A percentile compares a stretch with the other conserved stretches of the same genome.
Conservation (phyloP, 1,284 basidiomycete species). For the Pyrrhoderma lamaoense region DNA sequence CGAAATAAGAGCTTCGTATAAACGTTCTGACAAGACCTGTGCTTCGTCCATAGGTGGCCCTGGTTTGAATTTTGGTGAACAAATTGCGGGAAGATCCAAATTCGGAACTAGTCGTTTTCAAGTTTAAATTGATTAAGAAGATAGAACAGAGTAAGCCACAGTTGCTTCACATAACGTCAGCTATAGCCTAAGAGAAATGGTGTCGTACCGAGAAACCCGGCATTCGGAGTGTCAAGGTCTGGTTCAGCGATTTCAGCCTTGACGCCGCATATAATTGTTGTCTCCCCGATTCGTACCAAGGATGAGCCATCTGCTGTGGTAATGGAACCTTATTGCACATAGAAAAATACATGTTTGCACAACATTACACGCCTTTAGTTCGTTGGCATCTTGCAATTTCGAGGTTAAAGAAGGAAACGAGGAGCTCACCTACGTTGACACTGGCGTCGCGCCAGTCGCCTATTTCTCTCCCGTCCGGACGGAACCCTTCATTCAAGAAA, state of each 20-base stretch:
- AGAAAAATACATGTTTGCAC: background rate
- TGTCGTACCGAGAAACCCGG: constrained; percentile 75
- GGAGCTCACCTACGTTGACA: constrained; percentile 62
- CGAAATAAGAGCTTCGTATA: constrained; percentile 73
- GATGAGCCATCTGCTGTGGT: constrained; percentile 87
- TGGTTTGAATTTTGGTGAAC: constrained; percentile 88
- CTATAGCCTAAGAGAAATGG: background rate
- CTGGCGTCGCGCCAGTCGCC: constrained; percentile 61
- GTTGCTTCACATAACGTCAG: too few relatives aligned
- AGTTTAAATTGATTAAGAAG: too few relatives aligned
- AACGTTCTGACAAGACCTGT: constrained; percentile 76
- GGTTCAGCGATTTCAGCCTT: constrained; percentile 94
- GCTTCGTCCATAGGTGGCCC: constrained; percentile 91
- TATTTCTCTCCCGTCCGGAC: constrained; percentile 70
- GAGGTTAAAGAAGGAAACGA: background rate
- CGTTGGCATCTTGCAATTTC: background rate
- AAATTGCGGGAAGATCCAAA: constrained; percentile 87
- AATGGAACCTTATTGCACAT: constrained; percentile 85
- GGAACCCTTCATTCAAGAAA: constrained; percentile 62
- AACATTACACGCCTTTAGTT: constrained; percentile 9
- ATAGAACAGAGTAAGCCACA: background rate
- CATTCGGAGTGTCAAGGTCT: constrained; percentile 62
- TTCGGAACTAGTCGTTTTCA: constrained; percentile 55
- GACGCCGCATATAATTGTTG: constrained; percentile 87
- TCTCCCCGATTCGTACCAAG: constrained; percentile 83